Conservation (phyloP, 306 rosid genomes). For the Quercus glauca region DNA sequence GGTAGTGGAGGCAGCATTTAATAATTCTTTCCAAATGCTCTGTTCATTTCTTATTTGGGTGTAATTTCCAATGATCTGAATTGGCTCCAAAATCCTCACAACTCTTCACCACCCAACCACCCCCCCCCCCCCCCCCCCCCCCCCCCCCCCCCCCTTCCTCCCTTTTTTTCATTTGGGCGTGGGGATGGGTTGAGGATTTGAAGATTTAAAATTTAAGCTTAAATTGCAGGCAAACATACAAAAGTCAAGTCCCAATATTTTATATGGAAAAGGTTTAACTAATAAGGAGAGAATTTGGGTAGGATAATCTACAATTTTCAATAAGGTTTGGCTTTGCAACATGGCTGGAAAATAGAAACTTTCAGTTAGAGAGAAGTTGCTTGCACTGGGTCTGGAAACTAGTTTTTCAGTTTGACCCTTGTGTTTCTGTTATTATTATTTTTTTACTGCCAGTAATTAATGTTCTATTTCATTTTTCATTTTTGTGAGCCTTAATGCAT, state of each 20-base stretch:
- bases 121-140: too few species aligned
- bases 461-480: constrained; percentile 5
- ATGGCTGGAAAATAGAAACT: not conserved
- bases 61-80: too few species aligned
- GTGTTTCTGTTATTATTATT: not conserved
- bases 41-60: too few species aligned
- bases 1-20: too few species aligned
- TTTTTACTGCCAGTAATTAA: not conserved
- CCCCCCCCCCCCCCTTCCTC: too few species aligned
- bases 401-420: not conserved
- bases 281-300: not conserved
- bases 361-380: not conserved
- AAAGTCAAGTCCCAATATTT: not conserved
- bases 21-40: not conserved
- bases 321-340: not conserved
- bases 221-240: not conserved
- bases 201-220: not conserved
- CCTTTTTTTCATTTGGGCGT: too few species aligned
- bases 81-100: too few species aligned
- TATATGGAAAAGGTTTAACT: not conserved
- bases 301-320: not conserved
- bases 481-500: not conserved
- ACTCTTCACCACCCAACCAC: too few species aligned
- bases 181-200: too few species aligned
- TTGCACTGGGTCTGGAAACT: not conserved